Conservation (phyloP, 768 basidiomycete species). For the Mycena albidolilacea region DNA sequence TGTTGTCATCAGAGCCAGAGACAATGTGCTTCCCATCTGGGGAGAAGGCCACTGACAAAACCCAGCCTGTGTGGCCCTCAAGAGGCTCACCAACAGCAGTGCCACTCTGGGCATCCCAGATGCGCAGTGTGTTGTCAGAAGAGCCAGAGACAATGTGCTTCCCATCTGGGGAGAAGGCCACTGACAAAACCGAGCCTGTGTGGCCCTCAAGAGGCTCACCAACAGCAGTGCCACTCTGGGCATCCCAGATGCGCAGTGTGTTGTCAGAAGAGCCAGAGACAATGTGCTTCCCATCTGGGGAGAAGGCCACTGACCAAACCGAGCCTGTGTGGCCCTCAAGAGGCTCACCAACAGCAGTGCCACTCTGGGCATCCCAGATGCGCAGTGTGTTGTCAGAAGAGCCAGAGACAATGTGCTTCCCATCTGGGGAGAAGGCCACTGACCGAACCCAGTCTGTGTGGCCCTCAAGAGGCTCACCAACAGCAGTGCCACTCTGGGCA, state of each 20-base stretch:
- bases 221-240: slow-evolving; percentile 5
- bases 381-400: not conserved
- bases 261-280: not conserved
- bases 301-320: not conserved
- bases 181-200: not conserved
- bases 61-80: not conserved
- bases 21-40: no score
- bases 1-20: no score
- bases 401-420: not conserved
- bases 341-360: slow-evolving; percentile 3
- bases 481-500: no score
- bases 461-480: not conserved
- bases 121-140: not conserved
- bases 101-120: slow-evolving; percentile 18
- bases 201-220: slow-evolving; percentile 13
- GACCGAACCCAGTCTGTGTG: not conserved
- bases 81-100: slow-evolving; percentile 2
- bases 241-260: slow-evolving; percentile 7
- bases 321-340: slow-evolving; percentile 3
- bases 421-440: not conserved
- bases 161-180: not conserved
- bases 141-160: not conserved
- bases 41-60: not conserved
- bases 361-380: slow-evolving; percentile 15
- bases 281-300: not conserved